A percentile compares a stretch with the other conserved stretches of the same genome.
These are phyloP conservation scores for Dipteronia sinensis DNA, from an alignment of 345 rosid genomes.

Conservation along the genomic window DNA sequence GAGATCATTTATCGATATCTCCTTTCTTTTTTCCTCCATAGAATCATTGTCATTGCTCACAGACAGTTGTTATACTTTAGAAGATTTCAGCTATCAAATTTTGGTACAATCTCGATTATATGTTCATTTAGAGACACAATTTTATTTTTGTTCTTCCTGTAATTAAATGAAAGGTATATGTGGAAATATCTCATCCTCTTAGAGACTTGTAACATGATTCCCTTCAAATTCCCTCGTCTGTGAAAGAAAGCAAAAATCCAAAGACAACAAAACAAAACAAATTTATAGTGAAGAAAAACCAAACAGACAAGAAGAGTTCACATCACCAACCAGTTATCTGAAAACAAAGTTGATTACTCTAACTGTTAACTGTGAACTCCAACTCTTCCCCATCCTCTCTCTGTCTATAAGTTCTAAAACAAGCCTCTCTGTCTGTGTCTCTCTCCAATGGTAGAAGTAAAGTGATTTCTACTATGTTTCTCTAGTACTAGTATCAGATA, in stretches of 20 bases:
- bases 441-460: slow-evolving; percentile 9
- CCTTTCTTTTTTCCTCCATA: not conserved
- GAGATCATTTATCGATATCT: too few species aligned
- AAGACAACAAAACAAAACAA: not conserved
- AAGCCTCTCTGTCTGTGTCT: not conserved
- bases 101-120: not conserved
- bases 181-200: not conserved
- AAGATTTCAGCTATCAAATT: not conserved
- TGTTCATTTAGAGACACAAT: not conserved
- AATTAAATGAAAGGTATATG: not conserved
- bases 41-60: not conserved
- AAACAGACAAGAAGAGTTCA: not conserved
- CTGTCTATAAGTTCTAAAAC: not conserved
- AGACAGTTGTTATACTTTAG: not conserved
- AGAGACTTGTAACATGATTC: not conserved
- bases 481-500: slow-evolving; percentile 3
- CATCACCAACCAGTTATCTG: not conserved
- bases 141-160: not conserved
- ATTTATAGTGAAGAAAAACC: not conserved
- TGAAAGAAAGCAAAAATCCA: not conserved
- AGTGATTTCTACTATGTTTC: slow-evolving; percentile 4
- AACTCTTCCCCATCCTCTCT: not conserved
- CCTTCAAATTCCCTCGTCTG: not conserved
- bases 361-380: slow-evolving; percentile 5
- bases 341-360: slow-evolving; percentile 6